A percentile compares a stretch with the other conserved stretches of the same genome.
Evolutionary conservation across 192 early-diverging fungal species (phyloP).

Genomic region (Polychytrium aggregatum): DNA sequence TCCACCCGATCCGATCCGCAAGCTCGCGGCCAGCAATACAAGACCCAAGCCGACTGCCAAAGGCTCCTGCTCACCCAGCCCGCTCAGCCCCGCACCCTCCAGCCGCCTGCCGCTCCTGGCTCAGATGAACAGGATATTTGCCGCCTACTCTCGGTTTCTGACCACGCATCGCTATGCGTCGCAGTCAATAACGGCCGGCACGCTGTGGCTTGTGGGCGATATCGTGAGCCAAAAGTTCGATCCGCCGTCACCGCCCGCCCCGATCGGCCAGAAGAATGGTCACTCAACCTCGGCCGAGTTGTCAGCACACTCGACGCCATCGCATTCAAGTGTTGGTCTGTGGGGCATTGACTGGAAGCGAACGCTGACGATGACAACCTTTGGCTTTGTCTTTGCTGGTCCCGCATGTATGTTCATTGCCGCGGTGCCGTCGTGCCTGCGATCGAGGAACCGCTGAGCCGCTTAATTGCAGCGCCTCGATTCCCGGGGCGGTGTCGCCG

Average conservation of each 20-base stretch:
- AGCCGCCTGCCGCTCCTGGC: no score
- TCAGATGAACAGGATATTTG: slow-evolving; percentile 7
- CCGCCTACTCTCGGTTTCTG: slow-evolving; percentile 10
- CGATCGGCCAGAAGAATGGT: neutral
- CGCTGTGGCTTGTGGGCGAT: slow-evolving; percentile 22
- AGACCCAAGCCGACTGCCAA: no score
- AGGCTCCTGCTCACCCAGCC: no score
- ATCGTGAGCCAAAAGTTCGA: slow-evolving; percentile 21
- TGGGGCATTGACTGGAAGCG: slow-evolving; percentile 16
- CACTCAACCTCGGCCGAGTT: neutral
- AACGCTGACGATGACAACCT: slow-evolving; percentile 19
- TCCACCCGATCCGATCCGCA: no score
- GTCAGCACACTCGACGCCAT: neutral
- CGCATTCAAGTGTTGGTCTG: no score
- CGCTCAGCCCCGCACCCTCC: no score
- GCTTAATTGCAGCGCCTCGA: neutral
- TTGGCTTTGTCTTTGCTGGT: slow-evolving; percentile 26
- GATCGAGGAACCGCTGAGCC: neutral
- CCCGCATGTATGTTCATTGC: no score
- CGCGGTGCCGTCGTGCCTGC: slow-evolving; percentile 13
- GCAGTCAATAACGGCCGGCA: slow-evolving; percentile 10
- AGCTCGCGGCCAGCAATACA: no score
- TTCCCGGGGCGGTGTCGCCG: neutral
- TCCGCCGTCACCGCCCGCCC: neutral
- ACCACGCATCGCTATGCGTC: slow-evolving; percentile 14